Percentiles rank a stretch among this genome's conserved stretches.
Evolutionary conservation across 2,329 filamentous ascomycete species (phyloP).

Genomic region (Hansfordia pulvinata): DNA sequence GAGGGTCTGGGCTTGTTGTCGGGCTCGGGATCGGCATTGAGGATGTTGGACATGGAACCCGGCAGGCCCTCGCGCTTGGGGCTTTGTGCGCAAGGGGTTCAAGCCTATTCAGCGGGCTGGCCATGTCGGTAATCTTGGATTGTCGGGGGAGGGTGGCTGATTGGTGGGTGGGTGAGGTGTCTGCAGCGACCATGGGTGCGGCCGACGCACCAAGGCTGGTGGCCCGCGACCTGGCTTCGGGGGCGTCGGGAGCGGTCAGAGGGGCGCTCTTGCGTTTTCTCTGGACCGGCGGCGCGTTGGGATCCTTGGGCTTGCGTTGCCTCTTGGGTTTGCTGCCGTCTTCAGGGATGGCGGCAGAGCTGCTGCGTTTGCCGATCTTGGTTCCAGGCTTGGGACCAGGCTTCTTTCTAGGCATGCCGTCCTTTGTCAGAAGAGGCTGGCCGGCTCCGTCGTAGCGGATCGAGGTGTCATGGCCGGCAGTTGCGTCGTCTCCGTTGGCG

Average conservation of each 20-base stretch:
- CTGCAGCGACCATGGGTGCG: too few relatives aligned
- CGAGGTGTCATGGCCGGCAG: slow-evolving; percentile 17
- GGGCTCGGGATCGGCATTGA: slow-evolving; percentile 37
- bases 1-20: slow-evolving; percentile 28
- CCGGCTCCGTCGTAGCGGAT: slow-evolving; percentile 16
- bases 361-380: slow-evolving; percentile 28
- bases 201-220: slow-evolving; percentile 9
- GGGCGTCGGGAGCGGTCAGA: slow-evolving; percentile 16
- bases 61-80: slow-evolving; percentile 37
- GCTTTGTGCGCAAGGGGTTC: slow-evolving; percentile 26
- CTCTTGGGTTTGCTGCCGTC: slow-evolving; percentile 31
- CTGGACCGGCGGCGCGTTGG: slow-evolving; percentile 39
- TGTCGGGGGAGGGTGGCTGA: slow-evolving; percentile 19
- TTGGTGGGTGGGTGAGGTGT: too few relatives aligned
- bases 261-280: slow-evolving; percentile 41
- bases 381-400: slow-evolving; percentile 51
- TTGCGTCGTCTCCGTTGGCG: slow-evolving; percentile 16
- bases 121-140: slow-evolving; percentile 25
- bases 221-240: slow-evolving; percentile 12
- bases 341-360: slow-evolving; percentile 23
- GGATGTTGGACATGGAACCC: slow-evolving; percentile 39
- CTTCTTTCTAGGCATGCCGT: slow-evolving; percentile 47
- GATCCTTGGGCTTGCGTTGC: slow-evolving; percentile 43
- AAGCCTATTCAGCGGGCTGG: slow-evolving; percentile 10
- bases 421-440: slow-evolving; percentile 36